Evolutionary conservation across 2,329 filamentous ascomycete genomes (phyloP), one percentile per base, ranked within the genome.

Genomic region (Ceratocystis lukuohia): DNA sequence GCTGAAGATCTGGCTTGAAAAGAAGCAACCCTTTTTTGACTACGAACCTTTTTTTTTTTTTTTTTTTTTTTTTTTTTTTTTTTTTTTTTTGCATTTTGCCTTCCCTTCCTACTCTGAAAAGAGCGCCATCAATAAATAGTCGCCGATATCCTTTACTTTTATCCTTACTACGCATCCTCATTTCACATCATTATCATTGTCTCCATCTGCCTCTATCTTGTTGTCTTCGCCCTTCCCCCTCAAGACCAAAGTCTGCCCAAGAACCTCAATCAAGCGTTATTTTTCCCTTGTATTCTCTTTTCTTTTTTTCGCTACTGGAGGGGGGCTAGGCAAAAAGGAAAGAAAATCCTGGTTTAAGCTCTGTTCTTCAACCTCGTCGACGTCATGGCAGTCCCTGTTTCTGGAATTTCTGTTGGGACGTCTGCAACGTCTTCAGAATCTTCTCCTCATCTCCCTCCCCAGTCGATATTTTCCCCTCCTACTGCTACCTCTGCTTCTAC

Each of bases 261-360:
- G 37, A 41, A 41, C 15, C 10, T 41, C 37, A 12, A 5, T 15
- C 37, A 41, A 41, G 37, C 3, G 37, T 10, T 41, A 41, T 41
- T 41, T 41, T 41, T 41, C 37, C 12, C 7, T 37, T 3, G 37
- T 10, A 0, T 41, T 63, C 5, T 28, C 12, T 17, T 20, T 62
- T 71, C n/a, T n/a, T 67, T 71, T 50, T 7, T 20, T 20, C 46
- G 10, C 37, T 41, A 41, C 37, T 41, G 37, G 37, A 41, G 12
- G 10, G 37, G 10, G 10, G 6, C 30, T 33, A 33, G 30, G 30
- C 30, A 7, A 33, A n/a, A 46, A 20, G 45, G 5, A 15, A 28
- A 28, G 53, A 33, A 20, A 57, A 57, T 57, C 53, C 25, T 33
- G 53, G 53, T 5, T 28, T 2, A 33, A 57, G 48, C 20, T 20